These are phyloP conservation scores for Agrocybe pediades DNA, from an alignment of 768 basidiomycete species.

Conservation along the genomic window DNA sequence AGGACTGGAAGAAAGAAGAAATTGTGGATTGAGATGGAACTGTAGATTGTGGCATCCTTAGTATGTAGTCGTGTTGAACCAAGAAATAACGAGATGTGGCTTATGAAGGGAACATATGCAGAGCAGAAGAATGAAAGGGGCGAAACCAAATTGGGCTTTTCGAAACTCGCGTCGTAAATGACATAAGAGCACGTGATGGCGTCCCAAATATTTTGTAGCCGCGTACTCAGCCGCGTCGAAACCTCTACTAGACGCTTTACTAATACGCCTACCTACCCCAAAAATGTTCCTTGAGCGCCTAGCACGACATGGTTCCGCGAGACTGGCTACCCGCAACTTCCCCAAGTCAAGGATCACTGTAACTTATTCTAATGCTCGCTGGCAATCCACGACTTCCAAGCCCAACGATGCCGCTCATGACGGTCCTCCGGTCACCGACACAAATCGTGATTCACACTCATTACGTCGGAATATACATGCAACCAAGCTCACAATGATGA, in stretches of 20 bases:
- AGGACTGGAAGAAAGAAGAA: constrained; percentile 39
- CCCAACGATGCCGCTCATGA: constrained; percentile 30
- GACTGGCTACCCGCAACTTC: constrained; percentile 1
- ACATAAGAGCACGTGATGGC: constrained; percentile 23
- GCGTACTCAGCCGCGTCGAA: neutral
- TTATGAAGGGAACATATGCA: neutral
- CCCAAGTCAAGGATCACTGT: neutral
- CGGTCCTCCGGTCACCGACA: constrained; percentile 54
- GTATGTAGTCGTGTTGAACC: neutral
- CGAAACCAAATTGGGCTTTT: neutral
- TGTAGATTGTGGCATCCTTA: neutral
- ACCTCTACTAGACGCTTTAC: neutral
- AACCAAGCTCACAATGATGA: constrained; percentile 1
- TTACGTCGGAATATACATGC: neutral
- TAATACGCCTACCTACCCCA: neutral
- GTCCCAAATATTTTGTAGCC: neutral
- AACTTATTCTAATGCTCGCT: constrained; percentile 11
- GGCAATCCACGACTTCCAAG: constrained; percentile 25
- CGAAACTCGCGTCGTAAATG: neutral
- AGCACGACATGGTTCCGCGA: constrained; percentile 14
- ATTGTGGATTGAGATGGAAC: constrained; percentile 34
- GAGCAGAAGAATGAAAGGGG: neutral
- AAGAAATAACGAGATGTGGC: neutral
- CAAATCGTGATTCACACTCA: constrained; percentile 54
- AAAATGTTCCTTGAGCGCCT: constrained; percentile 20